Base-by-base conservation (phyloP, 495 filamentous ascomycete species). In the Neurospora intermedia region DNA sequence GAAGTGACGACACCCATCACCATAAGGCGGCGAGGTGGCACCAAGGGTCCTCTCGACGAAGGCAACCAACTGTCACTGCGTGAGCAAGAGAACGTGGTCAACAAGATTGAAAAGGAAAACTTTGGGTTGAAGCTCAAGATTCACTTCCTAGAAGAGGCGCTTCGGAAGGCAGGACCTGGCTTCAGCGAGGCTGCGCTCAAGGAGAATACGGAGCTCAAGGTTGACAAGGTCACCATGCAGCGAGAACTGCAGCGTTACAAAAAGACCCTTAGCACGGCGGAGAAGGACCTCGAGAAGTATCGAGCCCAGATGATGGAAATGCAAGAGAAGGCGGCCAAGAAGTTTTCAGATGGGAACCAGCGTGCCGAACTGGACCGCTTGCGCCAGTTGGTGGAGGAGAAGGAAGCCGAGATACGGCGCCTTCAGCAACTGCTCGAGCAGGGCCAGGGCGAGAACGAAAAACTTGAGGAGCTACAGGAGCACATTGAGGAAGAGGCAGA, bases 201-300 rank as follows among this genome's bases (percentile, higher is more conserved):
- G 78, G 96, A 99, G 82, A 98, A 98, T 76, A 95, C 94, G 20
- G 94, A 97, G 74, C 89, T 99, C 48, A 98, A 98, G 82, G 92
- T 97, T 70, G 89, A 94, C 78, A 91, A 91, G 79, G 86, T 95
- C 71, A 94, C 92, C 2, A 91, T 98, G 87, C 90, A 94, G 77
- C 88, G 89, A 69, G 96, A 99, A 74, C 87, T 99, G 15, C 88
- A 90, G 69, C 88, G 89, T 70, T 96, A 94, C 81, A 90, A 90
- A 77, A 97, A 97, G 80, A 89, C 87, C 9, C 84, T 99, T 16
- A 86, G 85, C 43, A 84, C 87, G 46, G 93, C 93, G 39, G 93
- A 98, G 83, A 91, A 91, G 71, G 93, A 88, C 59, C 81, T 96
- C 5, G 93, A 96, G 79, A 83, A 86, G 69, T 97, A 93, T 78